A percentile compares a stretch with the other conserved stretches of the same genome.
phyloP scores from a whole-genome alignment of 2,329 filamentous ascomycete species.

The Xylaria multiplex region DNA sequence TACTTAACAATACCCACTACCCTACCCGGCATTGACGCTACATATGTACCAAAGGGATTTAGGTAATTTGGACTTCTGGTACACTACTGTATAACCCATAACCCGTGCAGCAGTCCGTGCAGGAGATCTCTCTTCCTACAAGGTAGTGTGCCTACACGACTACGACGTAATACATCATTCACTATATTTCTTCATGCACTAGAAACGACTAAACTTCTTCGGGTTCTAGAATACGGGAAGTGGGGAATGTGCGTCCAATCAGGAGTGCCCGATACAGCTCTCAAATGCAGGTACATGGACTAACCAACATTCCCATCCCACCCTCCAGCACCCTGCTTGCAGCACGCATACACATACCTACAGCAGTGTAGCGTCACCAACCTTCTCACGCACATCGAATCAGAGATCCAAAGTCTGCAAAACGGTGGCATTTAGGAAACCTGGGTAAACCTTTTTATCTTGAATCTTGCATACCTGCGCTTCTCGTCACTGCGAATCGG shows the following conservation, averaged over 20 bases:
- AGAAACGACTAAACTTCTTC: slow-evolving; percentile 22
- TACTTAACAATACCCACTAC: too few species aligned
- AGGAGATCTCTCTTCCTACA: slow-evolving; percentile 4
- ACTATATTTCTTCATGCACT: slow-evolving; percentile 34
- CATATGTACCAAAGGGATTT: too few species aligned
- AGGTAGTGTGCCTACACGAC: background rate
- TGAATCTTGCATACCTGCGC: background rate
- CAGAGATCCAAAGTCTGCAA: background rate
- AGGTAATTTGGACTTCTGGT: too few species aligned
- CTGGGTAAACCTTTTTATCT: background rate
- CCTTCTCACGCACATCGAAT: slow-evolving; percentile 26
- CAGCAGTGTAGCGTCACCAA: slow-evolving; percentile 15
- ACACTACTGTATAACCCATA: slow-evolving; percentile 1
- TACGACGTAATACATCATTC: slow-evolving; percentile 12
- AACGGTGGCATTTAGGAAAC: background rate
- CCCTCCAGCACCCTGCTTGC: slow-evolving; percentile 9
- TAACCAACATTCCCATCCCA: slow-evolving; percentile 6
- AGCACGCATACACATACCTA: slow-evolving; percentile 12
- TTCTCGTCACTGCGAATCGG: background rate
- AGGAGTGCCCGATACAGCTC: slow-evolving; percentile 1
- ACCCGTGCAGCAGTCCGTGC: background rate
- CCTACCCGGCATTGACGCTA: too few species aligned
- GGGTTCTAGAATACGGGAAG: slow-evolving; percentile 20
- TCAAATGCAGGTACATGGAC: slow-evolving; percentile 36
- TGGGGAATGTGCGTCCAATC: slow-evolving; percentile 26